Evolutionary conservation across 495 filamentous ascomycete species (phyloP), one percentile per base, ranked within the genome.

Genomic region (Daldinia concentrica): DNA sequence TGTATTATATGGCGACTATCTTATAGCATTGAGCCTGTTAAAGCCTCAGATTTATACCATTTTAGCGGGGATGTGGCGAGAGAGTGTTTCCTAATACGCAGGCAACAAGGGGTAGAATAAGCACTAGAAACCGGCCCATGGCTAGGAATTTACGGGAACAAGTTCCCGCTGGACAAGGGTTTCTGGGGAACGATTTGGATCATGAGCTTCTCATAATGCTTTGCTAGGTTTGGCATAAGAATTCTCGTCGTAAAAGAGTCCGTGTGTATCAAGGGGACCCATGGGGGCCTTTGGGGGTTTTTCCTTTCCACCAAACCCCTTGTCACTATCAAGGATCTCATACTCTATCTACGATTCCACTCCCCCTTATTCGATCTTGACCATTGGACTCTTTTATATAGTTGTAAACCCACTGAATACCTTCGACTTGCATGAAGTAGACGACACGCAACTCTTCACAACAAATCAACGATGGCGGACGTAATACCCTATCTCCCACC

Each of bases 401-500:
- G n/a, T 62, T 41, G 14, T 56, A 57, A 65, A 65, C 39, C 56
- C 27, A 37, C 22, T 14, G 39, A 43, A 37, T 29, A 32, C 50
- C 29, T 14, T 36, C 7, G 29, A 52, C 61, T 7, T 27, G 17
- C 55, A 58, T 30, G 6, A 17, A 37, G 62, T 29, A 58, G 29
- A 43, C 43, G 55, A 57, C 34, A 62, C 37, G 34, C 62, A 65
- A 45, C 50, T 58, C 61, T 57, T 66, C 36, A 34, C 22, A 39
- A 39, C 50, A 37, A 58, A 50, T 34, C 45, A 37, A 71, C 37
- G 52, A 71, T 71, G 68, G 43, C 62, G 66, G 71, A 74, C 34
- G 15, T 22, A 29, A 63, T 73, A 9, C 58, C 74, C 24, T 65
- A 11, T 11, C 66, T 76, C 1, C 67, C 74, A 9, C 41, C 60